Percentiles rank a stretch among this genome's conserved stretches.
These are phyloP conservation scores for Tetradesmus lagerheimii DNA, from an alignment of 139 green algal species.

Conservation along the genomic window DNA sequence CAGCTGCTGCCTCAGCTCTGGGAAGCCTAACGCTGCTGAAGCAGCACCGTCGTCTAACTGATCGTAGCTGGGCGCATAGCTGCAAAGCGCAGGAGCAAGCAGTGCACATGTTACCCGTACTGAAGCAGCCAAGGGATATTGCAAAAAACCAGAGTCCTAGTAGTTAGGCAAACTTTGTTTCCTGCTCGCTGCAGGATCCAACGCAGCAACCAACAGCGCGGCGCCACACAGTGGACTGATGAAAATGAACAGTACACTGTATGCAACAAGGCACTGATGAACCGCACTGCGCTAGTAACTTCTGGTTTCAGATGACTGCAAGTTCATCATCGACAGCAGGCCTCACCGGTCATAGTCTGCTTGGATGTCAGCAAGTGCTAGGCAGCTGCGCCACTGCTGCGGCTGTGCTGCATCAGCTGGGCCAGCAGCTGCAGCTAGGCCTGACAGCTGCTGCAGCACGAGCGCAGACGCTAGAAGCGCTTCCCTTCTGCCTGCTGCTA, in stretches of 20 bases:
- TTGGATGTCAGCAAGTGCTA: slow-evolving; percentile 17
- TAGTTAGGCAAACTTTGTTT: no score
- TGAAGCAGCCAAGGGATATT: neutral
- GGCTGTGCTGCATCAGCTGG: neutral
- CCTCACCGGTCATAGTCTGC: slow-evolving; percentile 45
- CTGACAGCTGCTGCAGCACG: neutral
- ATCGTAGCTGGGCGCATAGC: slow-evolving; percentile 65
- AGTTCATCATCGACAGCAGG: no score
- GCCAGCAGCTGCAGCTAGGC: neutral
- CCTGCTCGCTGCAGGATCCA: no score
- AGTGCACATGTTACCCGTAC: neutral
- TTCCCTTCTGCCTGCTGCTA: neutral
- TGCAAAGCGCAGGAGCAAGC: neutral
- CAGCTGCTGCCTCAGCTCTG: slow-evolving; percentile 59
- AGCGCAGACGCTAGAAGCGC: neutral
- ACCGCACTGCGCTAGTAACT: no score
- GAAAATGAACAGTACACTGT: no score
- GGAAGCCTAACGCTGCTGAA: slow-evolving; percentile 68
- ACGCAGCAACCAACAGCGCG: no score
- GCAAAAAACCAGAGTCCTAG: no score
- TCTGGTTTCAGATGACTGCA: no score
- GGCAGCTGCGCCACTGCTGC: neutral
- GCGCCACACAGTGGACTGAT: no score
- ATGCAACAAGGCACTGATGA: no score
- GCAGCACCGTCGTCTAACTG: slow-evolving; percentile 68